These are phyloP conservation scores for Aspergillus hiratsukae DNA, from an alignment of 2,329 filamentous ascomycete species.

Conservation along the genomic window DNA sequence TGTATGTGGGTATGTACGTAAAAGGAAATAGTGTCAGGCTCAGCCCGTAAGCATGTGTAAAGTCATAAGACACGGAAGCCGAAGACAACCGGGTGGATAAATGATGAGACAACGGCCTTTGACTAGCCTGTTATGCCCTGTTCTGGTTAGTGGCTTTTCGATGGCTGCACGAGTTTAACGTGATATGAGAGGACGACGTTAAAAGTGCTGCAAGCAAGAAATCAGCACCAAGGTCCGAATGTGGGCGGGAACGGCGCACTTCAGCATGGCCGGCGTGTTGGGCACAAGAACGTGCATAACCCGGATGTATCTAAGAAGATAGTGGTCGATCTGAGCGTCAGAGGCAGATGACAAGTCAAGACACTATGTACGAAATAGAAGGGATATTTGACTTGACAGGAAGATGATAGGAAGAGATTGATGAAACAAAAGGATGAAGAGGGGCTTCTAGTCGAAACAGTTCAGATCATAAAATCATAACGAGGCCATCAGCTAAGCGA, in stretches of 20 bases:
- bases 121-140: not conserved
- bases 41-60: not conserved
- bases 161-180: not conserved
- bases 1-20: not conserved
- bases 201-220: not conserved
- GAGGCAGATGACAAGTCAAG: not conserved
- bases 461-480: not conserved
- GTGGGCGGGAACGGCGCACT: not conserved
- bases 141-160: not conserved
- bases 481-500: not conserved
- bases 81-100: not conserved
- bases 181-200: not conserved
- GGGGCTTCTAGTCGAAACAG: not conserved
- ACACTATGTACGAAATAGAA: not conserved
- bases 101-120: not conserved
- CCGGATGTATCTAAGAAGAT: not conserved
- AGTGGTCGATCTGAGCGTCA: not conserved
- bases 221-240: not conserved
- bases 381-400: not conserved
- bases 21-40: not conserved
- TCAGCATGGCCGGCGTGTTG: not conserved
- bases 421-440: not conserved
- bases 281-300: not conserved
- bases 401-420: not conserved
- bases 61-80: not conserved